Percentiles rank a stretch among this genome's conserved stretches.
Conservation (phyloP, 768 basidiomycete genomes). For the Hericium erinaceus region DNA sequence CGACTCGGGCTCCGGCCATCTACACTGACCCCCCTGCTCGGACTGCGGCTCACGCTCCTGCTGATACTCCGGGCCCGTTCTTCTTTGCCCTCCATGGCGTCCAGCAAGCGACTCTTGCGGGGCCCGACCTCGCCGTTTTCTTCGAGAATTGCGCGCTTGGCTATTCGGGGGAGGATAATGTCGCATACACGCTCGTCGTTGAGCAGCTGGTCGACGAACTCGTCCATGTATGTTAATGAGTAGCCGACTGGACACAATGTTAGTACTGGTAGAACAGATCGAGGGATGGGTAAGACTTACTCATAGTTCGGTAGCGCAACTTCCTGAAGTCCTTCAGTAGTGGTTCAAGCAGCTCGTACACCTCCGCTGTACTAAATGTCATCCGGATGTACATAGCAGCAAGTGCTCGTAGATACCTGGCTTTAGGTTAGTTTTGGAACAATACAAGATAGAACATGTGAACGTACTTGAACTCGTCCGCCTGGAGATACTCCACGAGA, state of each 20-base stretch:
- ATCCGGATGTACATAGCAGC: constrained; percentile 92
- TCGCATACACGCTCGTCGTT: constrained; percentile 92
- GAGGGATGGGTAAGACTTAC: constrained; percentile 34
- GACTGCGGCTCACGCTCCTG: constrained; percentile 23
- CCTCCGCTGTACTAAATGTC: constrained; percentile 85
- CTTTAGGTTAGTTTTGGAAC: background rate
- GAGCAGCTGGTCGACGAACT: constrained; percentile 79
- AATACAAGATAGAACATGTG: background rate
- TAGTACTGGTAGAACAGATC: background rate
- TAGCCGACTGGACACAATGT: constrained; percentile 60
- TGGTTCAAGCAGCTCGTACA: constrained; percentile 90
- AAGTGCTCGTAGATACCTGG: constrained; percentile 86
- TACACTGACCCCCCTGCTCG: constrained; percentile 16
- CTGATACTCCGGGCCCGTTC: constrained; percentile 34
- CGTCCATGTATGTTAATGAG: constrained; percentile 80
- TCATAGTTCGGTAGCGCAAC: constrained; percentile 68
- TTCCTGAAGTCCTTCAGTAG: constrained; percentile 91
- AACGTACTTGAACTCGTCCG: constrained; percentile 96
- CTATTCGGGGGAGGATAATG: constrained; percentile 86
- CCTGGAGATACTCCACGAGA: constrained; percentile 85
- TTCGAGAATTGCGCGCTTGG: constrained; percentile 79
- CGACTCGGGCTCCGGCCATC: constrained; percentile 17
- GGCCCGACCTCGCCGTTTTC: constrained; percentile 87
- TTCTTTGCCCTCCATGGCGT: constrained; percentile 73
- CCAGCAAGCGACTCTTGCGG: constrained; percentile 76